Evolutionary conservation across 2,329 filamentous ascomycete genomes (phyloP), one percentile per base, ranked within the genome.

Genomic region (Penicillium psychrosexuale): DNA sequence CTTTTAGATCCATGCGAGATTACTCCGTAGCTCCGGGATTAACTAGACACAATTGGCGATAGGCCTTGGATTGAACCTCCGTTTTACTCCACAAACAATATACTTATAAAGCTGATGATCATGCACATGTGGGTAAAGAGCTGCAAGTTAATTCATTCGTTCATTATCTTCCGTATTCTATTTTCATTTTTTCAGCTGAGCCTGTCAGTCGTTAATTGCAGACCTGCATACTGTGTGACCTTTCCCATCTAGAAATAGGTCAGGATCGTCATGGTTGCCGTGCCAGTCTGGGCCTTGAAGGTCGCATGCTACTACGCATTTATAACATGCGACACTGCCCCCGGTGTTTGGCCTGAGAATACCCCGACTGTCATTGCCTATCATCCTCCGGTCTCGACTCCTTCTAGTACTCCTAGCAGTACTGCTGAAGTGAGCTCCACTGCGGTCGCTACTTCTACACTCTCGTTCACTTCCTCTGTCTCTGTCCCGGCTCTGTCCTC

Each of bases 251-350:
- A 55, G 47, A 36, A 36, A 52, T 53, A 59, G 56, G 62, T 38
- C 56, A 43, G 34, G 36, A 57, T 63, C 58, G 46, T 56, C 56
- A 69, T 69, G 66, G 57, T 58, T 50, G 57, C 60, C 11, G 40
- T 60, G 22, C 53, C 59, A 30, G 51, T 49, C 40, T 67, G 63
- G 59, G 56, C 64, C 38, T 39, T 67, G 19, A 55, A 65, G 51
- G 36, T 62, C 27, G 63, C 58, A 27, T 69, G 66, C 49, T 70
- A 62, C 62, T 66, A 64, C 44, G 68, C 66, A 34, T 54, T 70
- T 66, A 67, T 69, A 69, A 69, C 61, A 24, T 71, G 68, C 61
- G 59, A 60, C 51, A 67, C 68, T 46, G 57, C 57, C 60, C 66
- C 66, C 2, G 68, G 67, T 40, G 60, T 64, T 51, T 70, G 63